Percentiles rank a stretch among this genome's conserved stretches.
These are phyloP conservation scores for Papiliotrema flavescens DNA, from an alignment of 1,284 basidiomycete species.

Conservation along the genomic window DNA sequence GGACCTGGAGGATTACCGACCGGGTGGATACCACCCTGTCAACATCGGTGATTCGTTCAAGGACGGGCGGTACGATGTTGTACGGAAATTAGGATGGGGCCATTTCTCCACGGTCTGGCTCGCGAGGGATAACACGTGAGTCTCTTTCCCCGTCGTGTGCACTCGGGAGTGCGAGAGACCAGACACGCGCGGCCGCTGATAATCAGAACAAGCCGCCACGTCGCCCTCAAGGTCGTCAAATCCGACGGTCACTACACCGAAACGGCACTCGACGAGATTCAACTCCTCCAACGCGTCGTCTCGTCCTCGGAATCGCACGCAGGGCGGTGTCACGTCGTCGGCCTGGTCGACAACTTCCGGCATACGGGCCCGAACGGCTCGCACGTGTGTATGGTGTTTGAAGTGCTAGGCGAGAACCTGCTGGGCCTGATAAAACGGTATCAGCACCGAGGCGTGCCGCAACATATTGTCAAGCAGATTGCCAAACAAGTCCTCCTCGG, in stretches of 20 bases:
- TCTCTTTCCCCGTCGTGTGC: slow-evolving; percentile 12
- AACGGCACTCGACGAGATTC: slow-evolving; percentile 97
- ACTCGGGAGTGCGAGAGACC: not conserved
- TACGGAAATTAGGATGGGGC: slow-evolving; percentile 95
- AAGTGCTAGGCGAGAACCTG: slow-evolving; percentile 97
- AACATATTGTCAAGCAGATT: slow-evolving; percentile 91
- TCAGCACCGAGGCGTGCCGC: slow-evolving; percentile 83
- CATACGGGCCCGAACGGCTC: slow-evolving; percentile 95
- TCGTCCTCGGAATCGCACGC: slow-evolving; percentile 67
- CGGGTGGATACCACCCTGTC: slow-evolving; percentile 92
- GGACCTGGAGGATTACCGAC: slow-evolving; percentile 67
- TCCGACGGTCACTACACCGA: slow-evolving; percentile 96
- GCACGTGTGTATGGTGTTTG: slow-evolving; percentile 99
- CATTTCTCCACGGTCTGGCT: slow-evolving; percentile 97
- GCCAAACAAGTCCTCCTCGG: slow-evolving; percentile 94
- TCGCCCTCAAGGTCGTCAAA: slow-evolving; percentile 98
- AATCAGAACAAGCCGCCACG: slow-evolving; percentile 83
- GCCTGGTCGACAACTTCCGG: slow-evolving; percentile 93
- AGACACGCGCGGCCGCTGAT: not conserved
- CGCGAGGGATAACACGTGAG: slow-evolving; percentile 77
- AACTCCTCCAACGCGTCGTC: slow-evolving; percentile 91
- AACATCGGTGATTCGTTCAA: slow-evolving; percentile 92
- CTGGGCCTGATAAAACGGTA: slow-evolving; percentile 92
- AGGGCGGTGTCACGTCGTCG: slow-evolving; percentile 68
- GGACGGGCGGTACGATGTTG: slow-evolving; percentile 81